Evolutionary conservation across 768 basidiomycete genomes (phyloP), one percentile per base, ranked within the genome.

Genomic region (Tremella fuciformis): DNA sequence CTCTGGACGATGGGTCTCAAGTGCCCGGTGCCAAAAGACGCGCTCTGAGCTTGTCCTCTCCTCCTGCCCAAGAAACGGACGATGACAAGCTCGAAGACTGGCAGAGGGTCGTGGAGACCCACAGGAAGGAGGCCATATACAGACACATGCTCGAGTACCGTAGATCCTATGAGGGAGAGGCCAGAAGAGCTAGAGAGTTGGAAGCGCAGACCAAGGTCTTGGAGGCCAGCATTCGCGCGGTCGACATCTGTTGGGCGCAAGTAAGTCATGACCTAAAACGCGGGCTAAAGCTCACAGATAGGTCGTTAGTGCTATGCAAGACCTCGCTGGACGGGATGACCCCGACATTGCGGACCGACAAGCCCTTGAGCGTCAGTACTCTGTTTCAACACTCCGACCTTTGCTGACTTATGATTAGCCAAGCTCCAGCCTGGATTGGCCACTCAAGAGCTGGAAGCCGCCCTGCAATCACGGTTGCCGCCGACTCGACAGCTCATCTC

Each of bases 131-230:
- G 56, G 72, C 72, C n/a, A 74, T 74, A 34, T 74, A 69, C 51
- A 62, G 72, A 11, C 72, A 74, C 34, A 74, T 74, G 72, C 69
- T 71, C 24, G 72, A 70, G 53, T 71, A 74, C 54, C 64, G 67
- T 2, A 62, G 72, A 3, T 64, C 63, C n/a, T 64, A 64, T 38
- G 63, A 69, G 50, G 60, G 54, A n/a, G 69, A 74, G 55, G 37
- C 61, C 2, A 62, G 55, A 42, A 53, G 63, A 59, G 69, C 62
- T n/a, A 57, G 65, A 11, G 72, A 65, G 11, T 44, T 74, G 16
- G 69, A 74, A 56, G 63, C 60, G 29, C 69, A 74, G 50, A 44
- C 57, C 37, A 63, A 60, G 22, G 57, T 62, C 26, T 60, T 69
- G 3, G 67, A 71, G 55, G 72, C 72, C 11, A 67, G 65, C 42